Base-by-base conservation (phyloP, 2,329 filamentous ascomycete species). In the Trichoderma sp. region DNA sequence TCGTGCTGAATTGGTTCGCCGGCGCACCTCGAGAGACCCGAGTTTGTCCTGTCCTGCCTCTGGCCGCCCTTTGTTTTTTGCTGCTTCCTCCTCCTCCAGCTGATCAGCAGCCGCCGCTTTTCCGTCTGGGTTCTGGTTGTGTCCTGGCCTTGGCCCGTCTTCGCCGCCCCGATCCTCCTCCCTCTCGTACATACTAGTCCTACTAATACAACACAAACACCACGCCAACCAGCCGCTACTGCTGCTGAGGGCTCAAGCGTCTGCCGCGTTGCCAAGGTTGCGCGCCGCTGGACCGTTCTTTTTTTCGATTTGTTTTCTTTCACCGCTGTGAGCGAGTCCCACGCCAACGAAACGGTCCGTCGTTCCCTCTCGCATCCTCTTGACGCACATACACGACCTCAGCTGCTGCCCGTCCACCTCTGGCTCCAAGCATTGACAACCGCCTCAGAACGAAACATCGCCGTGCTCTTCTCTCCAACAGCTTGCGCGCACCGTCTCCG, bases 1-100 rank as follows among this genome's bases (percentile, higher is more conserved):
- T 77, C 76, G 71, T 73, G 26, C 15, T 73, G 76, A 72, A 70
- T 70, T 71, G 69, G 69, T 70, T 73, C 69, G 76, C 77, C 79
- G 76, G 74, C 78, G 72, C 71, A 71, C 47, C 68, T 68, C 67
- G 70, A 65, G 64, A 62, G 68, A 67, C 63, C 57, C 63, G 63
- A 67, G 10, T 43, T 12, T 59, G 26, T 15, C 21, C 17, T 48
- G 43, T 39, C 50, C 52, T 55, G 60, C 54, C 47, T 41, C 34
- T 59, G 21, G 26, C 41, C 56, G 43, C 43, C 43, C 56, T 43
- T 62, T 30, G 50, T 52, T 44, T 55, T 55, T 68, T 62, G 48
- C 39, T 50, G 39, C 54, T 54, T 21, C 54, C 34, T 48, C 57
- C 67, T 65, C 60, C 60, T 41, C 44, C 24, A 47, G 34, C 54